phyloP scores from a whole-genome alignment of 129 eudicot species.

The Chrysanthemum seticuspe region DNA sequence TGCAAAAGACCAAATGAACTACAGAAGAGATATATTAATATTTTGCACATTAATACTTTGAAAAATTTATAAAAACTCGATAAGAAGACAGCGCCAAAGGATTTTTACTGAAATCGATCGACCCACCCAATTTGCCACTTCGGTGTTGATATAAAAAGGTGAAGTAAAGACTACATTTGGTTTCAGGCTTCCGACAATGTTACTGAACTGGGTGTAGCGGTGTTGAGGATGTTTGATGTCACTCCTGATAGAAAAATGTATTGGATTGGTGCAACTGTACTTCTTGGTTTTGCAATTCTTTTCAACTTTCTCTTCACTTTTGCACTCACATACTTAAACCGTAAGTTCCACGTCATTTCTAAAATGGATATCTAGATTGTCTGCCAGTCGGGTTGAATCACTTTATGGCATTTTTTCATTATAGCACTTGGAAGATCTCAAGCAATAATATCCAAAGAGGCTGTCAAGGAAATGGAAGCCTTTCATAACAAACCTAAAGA shows the following conservation, averaged over 20 bases:
- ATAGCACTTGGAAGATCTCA: conserved; percentile 76
- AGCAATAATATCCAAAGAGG: conserved; percentile 74
- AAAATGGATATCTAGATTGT: neutral
- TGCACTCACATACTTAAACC: conserved; percentile 68
- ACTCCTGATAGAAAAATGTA: conserved; percentile 51
- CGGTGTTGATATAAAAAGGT: neutral
- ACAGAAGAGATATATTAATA: no score
- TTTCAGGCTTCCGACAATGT: conserved; percentile 55
- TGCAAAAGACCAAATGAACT: no score
- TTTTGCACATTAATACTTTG: no score
- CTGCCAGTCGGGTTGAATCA: neutral
- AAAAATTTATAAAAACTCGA: no score
- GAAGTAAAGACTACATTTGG: conserved; percentile 1
- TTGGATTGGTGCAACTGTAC: conserved; percentile 76
- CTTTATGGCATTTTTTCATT: neutral
- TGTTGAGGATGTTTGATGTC: conserved; percentile 56
- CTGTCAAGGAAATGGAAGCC: conserved; percentile 53
- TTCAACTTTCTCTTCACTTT: conserved; percentile 67
- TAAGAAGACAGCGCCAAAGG: no score
- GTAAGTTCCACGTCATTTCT: conserved; percentile 41
- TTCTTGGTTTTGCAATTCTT: conserved; percentile 61
- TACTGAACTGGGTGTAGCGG: conserved; percentile 57
- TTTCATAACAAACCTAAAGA: conserved; percentile 7
- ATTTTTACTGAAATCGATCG: no score
- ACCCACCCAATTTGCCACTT: no score